Evolutionary conservation across 2,329 filamentous ascomycete species (phyloP).

Genomic region (Nigrospora oryzae): DNA sequence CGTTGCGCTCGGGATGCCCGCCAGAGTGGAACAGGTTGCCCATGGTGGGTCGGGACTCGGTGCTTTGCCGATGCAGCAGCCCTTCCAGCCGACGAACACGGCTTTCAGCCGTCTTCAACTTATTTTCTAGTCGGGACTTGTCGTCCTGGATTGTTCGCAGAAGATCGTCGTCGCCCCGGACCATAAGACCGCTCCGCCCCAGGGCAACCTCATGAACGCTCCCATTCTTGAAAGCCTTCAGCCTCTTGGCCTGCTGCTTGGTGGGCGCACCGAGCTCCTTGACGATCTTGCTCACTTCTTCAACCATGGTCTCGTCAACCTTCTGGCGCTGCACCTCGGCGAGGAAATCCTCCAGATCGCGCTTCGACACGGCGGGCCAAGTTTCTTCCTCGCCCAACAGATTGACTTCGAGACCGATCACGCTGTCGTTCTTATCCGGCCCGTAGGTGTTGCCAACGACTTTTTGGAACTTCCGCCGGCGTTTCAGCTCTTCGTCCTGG

Average conservation of each 20-base stretch:
- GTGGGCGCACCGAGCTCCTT: conserved; percentile 75
- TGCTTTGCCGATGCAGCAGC: conserved; percentile 74
- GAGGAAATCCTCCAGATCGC: conserved; percentile 70
- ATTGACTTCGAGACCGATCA: conserved; percentile 77
- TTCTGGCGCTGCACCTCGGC: conserved; percentile 56
- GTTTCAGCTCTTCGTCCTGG: conserved; percentile 84
- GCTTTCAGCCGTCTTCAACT: conserved; percentile 76
- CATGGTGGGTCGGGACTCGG: conserved; percentile 43
- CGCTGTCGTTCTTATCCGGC: conserved; percentile 56
- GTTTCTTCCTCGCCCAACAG: conserved; percentile 68
- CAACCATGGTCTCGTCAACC: conserved; percentile 55
- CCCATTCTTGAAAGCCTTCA: conserved; percentile 93
- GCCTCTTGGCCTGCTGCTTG: conserved; percentile 75
- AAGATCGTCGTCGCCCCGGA: conserved; percentile 82
- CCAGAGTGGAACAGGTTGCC: conserved; percentile 47
- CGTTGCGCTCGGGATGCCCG: conserved; percentile 39
- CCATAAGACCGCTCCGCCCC: conserved; percentile 75
- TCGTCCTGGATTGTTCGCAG: conserved; percentile 72
- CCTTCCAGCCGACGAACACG: conserved; percentile 88
- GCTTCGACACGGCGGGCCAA: conserved; percentile 71
- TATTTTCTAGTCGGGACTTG: conserved; percentile 65
- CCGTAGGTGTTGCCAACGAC: conserved; percentile 69
- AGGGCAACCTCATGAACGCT: conserved; percentile 87
- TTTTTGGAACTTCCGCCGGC: conserved; percentile 85
- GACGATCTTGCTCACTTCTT: conserved; percentile 68